Evolutionary conservation across 345 rosid species (phyloP).

Genomic region (Eucalyptus albens): DNA sequence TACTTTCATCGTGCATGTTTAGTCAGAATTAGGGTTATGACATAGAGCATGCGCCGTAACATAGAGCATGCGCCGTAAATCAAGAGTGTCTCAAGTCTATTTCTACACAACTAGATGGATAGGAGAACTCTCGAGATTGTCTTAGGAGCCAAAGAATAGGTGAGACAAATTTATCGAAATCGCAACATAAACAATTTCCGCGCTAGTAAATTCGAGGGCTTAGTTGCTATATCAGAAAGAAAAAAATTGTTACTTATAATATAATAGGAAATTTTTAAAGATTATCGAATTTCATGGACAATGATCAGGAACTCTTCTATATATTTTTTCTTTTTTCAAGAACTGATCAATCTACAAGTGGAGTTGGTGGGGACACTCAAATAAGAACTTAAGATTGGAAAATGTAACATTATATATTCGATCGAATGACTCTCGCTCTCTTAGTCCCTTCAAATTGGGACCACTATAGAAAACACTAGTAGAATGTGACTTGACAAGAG

Average conservation of each 20-base stretch:
- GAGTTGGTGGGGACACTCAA: neutral
- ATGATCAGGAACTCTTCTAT: neutral
- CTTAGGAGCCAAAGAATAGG: neutral
- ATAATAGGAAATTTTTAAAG: neutral
- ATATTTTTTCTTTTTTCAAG: accelerated
- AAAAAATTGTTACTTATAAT: neutral
- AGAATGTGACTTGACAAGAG: neutral
- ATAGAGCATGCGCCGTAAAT: neutral
- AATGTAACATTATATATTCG: neutral
- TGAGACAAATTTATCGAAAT: neutral
- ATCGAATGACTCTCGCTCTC: neutral
- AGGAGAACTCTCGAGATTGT: neutral
- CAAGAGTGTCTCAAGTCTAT: neutral
- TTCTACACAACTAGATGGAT: neutral
- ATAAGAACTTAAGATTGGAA: neutral
- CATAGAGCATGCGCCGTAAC: neutral
- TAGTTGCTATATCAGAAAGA: neutral
- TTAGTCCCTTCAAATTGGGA: neutral
- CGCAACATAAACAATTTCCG: neutral
- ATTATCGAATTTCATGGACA: neutral
- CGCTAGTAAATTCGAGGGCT: neutral
- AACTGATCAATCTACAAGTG: neutral
- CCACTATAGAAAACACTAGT: neutral
- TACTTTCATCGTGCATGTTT: neutral
- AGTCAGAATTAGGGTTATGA: neutral